Evolutionary conservation across 164 flowering plant species (phyloP), one percentile per base, ranked within the genome.

Genomic region (Saururus chinensis): DNA sequence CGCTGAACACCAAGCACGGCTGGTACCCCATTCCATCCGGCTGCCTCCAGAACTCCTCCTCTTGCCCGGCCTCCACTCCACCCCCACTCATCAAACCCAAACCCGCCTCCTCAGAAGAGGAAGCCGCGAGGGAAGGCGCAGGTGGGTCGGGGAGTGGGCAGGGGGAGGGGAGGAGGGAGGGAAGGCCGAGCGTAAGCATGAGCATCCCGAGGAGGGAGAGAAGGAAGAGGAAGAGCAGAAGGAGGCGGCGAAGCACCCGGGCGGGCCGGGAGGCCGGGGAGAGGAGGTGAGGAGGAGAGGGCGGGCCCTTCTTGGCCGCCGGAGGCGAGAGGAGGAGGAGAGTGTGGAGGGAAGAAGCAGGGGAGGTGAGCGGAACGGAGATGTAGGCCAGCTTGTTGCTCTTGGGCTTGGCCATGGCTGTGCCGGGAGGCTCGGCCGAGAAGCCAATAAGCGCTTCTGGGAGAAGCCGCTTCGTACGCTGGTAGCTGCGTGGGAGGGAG

Each of bases 11-110:
- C 78, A 95, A 76, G 57, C 92, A 91, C 0, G 96, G 91, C 21
- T 69, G 73, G 64, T 82, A 95, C 10, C 96, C 95, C 71, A 87
- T 53, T 19, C 95, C 89, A 56, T 91, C 86, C 3, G 93, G 96
- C 72, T 91, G 96, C 72, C 74, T 74, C 99, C 97, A 89, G 51
- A 95, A 91, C 60, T 75, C 68, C 63, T 30, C 64, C 51, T 63
- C 59, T 19, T 60, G 64, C 16, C 12, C 48, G 20, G 9, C 19
- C n/a, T 14, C 63, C 21, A 9, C 35, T 57, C 35, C 14, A 40
- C 59, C 66, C 12, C 35, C 62, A 30, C 53, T 58, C 4, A 12
- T 56, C 40, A 26, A 25, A 67, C 23, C 57, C 40, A 56, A 51
- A 53, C 45, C 7, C 16, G 9, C 7, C 0, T 23, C 35, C 3